These are phyloP conservation scores for Trebouxia sp. DNA, from an alignment of 139 green algal species.

Conservation along the genomic window DNA sequence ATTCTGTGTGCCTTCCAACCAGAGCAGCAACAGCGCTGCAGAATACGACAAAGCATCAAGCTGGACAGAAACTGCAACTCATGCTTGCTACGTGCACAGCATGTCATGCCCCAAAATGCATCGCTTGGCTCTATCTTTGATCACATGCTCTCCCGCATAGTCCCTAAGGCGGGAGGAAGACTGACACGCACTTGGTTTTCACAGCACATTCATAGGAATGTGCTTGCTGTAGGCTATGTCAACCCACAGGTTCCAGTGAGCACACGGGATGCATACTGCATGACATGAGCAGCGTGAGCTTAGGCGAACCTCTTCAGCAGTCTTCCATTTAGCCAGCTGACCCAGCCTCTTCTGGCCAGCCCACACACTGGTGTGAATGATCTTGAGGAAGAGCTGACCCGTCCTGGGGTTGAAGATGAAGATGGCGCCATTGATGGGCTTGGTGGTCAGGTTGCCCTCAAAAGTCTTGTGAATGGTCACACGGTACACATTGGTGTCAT, in stretches of 20 bases:
- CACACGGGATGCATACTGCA: not conserved
- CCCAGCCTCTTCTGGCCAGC: constrained; percentile 98
- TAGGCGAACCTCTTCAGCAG: constrained; percentile 91
- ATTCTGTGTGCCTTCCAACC: too few species aligned
- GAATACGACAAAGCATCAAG: too few species aligned
- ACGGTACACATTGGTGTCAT: constrained; percentile 99
- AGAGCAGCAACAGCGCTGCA: too few species aligned
- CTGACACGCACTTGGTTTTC: too few species aligned
- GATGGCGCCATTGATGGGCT: constrained; percentile 98
- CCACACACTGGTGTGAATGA: constrained; percentile 99
- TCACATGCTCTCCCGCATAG: too few species aligned
- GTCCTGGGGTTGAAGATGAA: constrained; percentile 99
- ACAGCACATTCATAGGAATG: too few species aligned
- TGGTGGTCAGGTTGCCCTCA: constrained; percentile 98
- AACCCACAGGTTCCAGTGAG: not conserved
- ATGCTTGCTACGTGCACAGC: too few species aligned
- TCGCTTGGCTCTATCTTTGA: too few species aligned
- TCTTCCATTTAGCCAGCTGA: constrained; percentile 99
- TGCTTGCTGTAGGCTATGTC: too few species aligned
- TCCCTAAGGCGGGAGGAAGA: too few species aligned
- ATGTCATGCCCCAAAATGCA: too few species aligned
- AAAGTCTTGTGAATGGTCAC: constrained; percentile 99
- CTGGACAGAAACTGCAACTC: too few species aligned
- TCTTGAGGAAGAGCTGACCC: constrained; percentile 98
- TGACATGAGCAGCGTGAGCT: not conserved